Conservation (phyloP, 2,329 filamentous ascomycete species). For the Hypoxylon sp. region DNA sequence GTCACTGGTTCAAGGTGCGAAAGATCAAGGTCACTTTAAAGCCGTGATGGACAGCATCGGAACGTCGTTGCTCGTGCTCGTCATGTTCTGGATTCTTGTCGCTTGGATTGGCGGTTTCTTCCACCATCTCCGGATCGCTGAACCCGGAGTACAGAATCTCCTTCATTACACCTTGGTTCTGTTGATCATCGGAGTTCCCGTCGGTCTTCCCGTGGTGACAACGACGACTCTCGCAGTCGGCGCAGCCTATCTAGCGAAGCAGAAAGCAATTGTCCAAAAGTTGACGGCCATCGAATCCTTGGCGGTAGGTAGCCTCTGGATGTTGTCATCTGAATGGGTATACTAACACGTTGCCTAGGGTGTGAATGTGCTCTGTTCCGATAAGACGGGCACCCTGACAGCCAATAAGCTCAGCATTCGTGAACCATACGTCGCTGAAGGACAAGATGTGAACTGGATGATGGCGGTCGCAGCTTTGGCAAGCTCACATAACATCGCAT, state of each 20-base stretch:
- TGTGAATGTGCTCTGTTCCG: constrained; percentile 84
- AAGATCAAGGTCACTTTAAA: constrained; percentile 84
- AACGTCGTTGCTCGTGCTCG: constrained; percentile 78
- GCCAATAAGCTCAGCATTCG: constrained; percentile 82
- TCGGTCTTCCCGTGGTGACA: constrained; percentile 83
- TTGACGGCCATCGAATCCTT: constrained; percentile 83
- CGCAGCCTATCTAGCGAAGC: constrained; percentile 81
- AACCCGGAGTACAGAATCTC: constrained; percentile 69
- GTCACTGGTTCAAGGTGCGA: constrained; percentile 78
- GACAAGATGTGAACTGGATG: constrained; percentile 86
- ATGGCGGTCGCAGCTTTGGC: constrained; percentile 83
- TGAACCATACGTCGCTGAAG: constrained; percentile 81
- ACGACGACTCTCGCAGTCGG: constrained; percentile 83
- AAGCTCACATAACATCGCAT: constrained; percentile 83
- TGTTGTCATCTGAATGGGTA: neutral
- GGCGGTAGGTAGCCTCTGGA: constrained; percentile 57
- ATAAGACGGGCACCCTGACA: constrained; percentile 84
- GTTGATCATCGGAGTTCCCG: constrained; percentile 82
- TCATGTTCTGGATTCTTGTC: constrained; percentile 81
- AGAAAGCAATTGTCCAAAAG: constrained; percentile 85
- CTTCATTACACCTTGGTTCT: constrained; percentile 78
- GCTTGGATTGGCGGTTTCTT: constrained; percentile 86
- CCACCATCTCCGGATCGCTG: constrained; percentile 75
- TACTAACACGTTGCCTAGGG: constrained; percentile 54
- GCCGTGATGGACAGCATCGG: constrained; percentile 87